Conservation (phyloP, 257 asterid species). For the Rauvolfia tetraphylla region DNA sequence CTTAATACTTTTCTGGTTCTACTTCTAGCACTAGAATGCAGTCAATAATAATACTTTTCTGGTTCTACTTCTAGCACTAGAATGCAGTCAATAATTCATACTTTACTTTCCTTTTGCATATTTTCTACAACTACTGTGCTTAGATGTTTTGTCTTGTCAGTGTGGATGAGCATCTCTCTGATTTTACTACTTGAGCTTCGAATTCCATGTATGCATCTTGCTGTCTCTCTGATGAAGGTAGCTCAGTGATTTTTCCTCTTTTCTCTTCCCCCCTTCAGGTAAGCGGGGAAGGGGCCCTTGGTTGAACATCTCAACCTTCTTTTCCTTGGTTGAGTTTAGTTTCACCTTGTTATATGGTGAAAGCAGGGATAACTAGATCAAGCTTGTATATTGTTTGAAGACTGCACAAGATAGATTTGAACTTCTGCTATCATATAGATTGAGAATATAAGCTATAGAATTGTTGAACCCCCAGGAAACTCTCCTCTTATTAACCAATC, state of each 20-base stretch:
- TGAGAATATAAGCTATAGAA: neutral
- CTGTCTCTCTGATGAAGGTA: neutral
- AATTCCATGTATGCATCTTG: neutral
- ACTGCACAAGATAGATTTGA: neutral
- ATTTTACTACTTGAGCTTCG: neutral
- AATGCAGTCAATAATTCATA: neutral
- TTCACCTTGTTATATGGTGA: neutral
- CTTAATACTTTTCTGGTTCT: neutral
- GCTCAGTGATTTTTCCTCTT: neutral
- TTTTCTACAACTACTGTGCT: neutral
- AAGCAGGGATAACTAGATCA: neutral
- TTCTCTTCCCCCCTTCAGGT: neutral
- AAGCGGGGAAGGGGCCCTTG: constrained; percentile 1
- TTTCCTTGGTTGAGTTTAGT: neutral
- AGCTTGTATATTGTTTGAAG: neutral
- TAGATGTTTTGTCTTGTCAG: neutral
- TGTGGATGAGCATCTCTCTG: neutral
- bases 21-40: neutral
- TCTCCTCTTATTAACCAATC: neutral
- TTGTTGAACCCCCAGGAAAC: neutral
- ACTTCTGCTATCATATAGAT: neutral
- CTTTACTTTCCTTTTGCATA: neutral
- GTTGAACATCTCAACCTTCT: neutral
- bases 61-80: neutral
- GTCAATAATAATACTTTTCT: neutral